Conservation (phyloP, 768 basidiomycete species). For the Holtermanniella nyarrowii region DNA sequence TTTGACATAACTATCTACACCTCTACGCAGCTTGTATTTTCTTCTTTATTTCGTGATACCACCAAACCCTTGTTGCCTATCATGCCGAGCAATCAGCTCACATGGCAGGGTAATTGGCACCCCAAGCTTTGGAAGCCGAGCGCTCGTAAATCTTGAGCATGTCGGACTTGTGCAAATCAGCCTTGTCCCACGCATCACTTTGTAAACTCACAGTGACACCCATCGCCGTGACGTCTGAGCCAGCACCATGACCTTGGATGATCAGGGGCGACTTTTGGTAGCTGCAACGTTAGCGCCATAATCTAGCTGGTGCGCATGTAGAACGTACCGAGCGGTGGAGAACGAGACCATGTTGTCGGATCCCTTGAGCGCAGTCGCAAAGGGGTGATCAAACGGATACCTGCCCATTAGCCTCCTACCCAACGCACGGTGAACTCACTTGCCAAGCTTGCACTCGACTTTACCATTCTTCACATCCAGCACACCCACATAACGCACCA, state of each 20-base stretch:
- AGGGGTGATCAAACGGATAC: conserved; percentile 80
- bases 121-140: conserved; percentile 13
- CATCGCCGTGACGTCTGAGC: conserved; percentile 98
- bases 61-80: no score
- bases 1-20: no score
- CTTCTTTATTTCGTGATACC: no score
- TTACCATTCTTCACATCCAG: conserved; percentile 64
- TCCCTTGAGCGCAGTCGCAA: conserved; percentile 88
- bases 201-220: conserved; percentile 55
- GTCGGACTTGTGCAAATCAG: conserved; percentile 48
- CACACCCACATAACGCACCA: conserved; percentile 87
- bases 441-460: conserved; percentile 80
- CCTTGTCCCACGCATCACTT: background rate
- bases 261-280: conserved; percentile 83
- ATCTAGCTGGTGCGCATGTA: background rate
- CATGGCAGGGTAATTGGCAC: background rate
- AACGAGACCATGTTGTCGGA: conserved; percentile 98
- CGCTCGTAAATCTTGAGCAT: conserved; percentile 49
- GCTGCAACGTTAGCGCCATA: conserved; percentile 5
- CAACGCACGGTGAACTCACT: conserved; percentile 47
- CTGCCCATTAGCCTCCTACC: conserved; percentile 42
- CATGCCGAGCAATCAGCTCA: no score
- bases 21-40: no score
- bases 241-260: conserved; percentile 91
- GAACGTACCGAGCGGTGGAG: conserved; percentile 61